phyloP scores from a whole-genome alignment of 139 green algal genomes.

The Haematococcus sp. region DNA sequence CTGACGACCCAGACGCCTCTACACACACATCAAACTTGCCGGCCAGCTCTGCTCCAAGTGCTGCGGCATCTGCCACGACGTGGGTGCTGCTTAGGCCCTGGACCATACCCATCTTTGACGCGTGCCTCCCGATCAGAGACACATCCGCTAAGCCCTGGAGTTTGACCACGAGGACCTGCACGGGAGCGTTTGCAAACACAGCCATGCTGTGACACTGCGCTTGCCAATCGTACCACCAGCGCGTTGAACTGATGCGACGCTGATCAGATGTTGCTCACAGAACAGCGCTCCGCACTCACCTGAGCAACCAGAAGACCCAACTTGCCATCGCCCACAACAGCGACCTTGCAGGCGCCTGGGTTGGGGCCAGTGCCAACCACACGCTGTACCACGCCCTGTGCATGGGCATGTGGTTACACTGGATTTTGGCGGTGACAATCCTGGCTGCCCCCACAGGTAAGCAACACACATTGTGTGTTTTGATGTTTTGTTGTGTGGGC shows the following conservation, averaged over 20 bases:
- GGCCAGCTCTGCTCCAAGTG: not conserved
- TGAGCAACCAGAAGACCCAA: constrained; percentile 61
- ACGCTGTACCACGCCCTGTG: too few species aligned
- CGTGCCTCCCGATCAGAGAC: constrained; percentile 57
- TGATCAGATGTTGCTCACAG: too few species aligned
- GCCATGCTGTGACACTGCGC: too few species aligned
- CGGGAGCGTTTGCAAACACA: too few species aligned
- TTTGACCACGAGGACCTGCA: constrained; percentile 35
- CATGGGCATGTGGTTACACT: not conserved
- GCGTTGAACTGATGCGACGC: too few species aligned
- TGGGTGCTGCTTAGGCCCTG: not conserved
- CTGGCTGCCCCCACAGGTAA: too few species aligned
- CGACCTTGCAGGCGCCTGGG: constrained; percentile 7
- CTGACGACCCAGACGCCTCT: constrained; percentile 40
- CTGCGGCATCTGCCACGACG: not conserved
- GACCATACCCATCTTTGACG: constrained; percentile 63
- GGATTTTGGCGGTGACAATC: not conserved
- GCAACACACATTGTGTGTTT: too few species aligned
- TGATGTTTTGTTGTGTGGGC: too few species aligned
- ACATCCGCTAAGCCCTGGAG: constrained; percentile 21
- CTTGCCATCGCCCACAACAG: constrained; percentile 61
- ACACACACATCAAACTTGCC: constrained; percentile 54
- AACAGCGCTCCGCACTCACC: too few species aligned
- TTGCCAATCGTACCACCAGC: too few species aligned
- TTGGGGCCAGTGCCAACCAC: not conserved